phyloP scores from a whole-genome alignment of 805 yeast genomes.

The Candida ulmi region DNA sequence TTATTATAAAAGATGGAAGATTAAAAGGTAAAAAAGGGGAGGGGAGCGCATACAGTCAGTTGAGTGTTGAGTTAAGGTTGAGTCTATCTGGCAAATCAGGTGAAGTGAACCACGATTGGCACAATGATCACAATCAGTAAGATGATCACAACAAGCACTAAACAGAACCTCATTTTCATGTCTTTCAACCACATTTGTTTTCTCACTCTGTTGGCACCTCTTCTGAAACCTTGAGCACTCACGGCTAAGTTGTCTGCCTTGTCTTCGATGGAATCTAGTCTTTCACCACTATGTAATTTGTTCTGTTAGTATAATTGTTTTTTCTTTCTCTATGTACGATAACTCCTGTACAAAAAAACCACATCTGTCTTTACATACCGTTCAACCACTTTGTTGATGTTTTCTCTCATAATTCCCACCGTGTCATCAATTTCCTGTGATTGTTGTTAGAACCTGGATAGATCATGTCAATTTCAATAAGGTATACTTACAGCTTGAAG shows the following conservation, averaged over 20 bases:
- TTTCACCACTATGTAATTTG: conserved; percentile 59
- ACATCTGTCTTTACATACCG: conserved; percentile 26
- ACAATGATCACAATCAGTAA: conserved; percentile 83
- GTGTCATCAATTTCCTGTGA: conserved; percentile 83
- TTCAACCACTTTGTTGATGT: conserved; percentile 92
- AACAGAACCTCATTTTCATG: conserved; percentile 91
- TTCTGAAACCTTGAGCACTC: conserved; percentile 89
- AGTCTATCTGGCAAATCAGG: no score
- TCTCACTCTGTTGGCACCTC: conserved; percentile 96
- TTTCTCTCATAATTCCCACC: conserved; percentile 95
- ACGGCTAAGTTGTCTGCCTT: conserved; percentile 90
- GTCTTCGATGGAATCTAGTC: conserved; percentile 85
- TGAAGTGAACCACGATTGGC: conserved; percentile 89
- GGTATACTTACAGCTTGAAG: conserved; percentile 63
- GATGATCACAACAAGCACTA: conserved; percentile 74
- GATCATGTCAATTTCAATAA: no score
- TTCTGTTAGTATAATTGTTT: background rate
- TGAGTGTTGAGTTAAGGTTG: no score
- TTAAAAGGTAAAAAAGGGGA: no score
- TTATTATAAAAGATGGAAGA: no score
- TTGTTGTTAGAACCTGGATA: conserved; percentile 25
- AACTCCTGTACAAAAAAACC: background rate
- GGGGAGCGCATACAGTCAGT: no score
- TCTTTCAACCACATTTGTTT: conserved; percentile 99
- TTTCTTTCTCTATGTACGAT: background rate